These are phyloP conservation scores for Irpex sp. DNA, from an alignment of 1,284 basidiomycete species.

Conservation along the genomic window DNA sequence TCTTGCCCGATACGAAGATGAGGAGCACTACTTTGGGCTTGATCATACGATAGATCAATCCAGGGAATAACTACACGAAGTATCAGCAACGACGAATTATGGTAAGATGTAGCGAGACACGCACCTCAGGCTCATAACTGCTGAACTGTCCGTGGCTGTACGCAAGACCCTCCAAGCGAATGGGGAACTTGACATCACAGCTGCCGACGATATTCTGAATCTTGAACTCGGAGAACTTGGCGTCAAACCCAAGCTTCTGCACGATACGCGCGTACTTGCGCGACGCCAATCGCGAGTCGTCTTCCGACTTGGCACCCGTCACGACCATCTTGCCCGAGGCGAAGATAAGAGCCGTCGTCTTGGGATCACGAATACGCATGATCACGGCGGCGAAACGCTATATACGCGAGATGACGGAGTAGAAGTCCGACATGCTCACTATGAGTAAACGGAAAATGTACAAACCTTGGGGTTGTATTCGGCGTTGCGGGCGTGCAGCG, in stretches of 20 bases:
- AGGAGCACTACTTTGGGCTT: slow-evolving; percentile 99
- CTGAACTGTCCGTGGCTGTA: slow-evolving; percentile 99
- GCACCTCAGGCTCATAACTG: slow-evolving; percentile 94
- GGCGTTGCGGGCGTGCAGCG: slow-evolving; percentile 95
- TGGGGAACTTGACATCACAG: slow-evolving; percentile 99
- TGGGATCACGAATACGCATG: slow-evolving; percentile 99
- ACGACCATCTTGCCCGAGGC: slow-evolving; percentile 99
- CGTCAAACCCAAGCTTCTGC: slow-evolving; percentile 99
- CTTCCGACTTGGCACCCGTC: slow-evolving; percentile 98
- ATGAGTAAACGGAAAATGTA: slow-evolving; percentile 41
- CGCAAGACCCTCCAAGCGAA: slow-evolving; percentile 95
- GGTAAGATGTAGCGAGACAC: slow-evolving; percentile 22
- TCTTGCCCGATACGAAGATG: slow-evolving; percentile 99
- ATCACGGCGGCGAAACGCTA: slow-evolving; percentile 99
- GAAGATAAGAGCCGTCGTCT: slow-evolving; percentile 99
- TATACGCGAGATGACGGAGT: slow-evolving; percentile 40
- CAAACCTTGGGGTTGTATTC: slow-evolving; percentile 99
- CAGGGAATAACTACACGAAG: slow-evolving; percentile 83
- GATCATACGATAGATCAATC: slow-evolving; percentile 99
- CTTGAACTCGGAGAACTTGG: slow-evolving; percentile 99
- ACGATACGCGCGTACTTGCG: slow-evolving; percentile 99
- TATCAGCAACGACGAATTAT: background rate
- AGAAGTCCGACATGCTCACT: slow-evolving; percentile 61
- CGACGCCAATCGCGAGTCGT: slow-evolving; percentile 94
- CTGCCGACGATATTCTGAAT: slow-evolving; percentile 99